Conservation (phyloP, 2,329 filamentous ascomycete species). For the Corinectria fuckeliana region DNA sequence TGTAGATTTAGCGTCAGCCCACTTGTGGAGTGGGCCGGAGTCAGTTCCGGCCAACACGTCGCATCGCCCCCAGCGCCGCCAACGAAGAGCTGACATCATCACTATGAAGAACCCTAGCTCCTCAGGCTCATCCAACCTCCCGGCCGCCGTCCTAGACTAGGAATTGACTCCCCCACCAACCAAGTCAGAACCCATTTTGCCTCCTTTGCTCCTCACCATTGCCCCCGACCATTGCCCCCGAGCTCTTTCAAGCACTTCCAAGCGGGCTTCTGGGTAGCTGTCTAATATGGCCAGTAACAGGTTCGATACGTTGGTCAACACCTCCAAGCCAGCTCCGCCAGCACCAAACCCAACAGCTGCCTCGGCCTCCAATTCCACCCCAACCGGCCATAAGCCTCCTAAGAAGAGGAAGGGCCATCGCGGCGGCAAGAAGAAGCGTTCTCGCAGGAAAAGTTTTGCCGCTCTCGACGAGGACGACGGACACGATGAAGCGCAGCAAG, state of each 20-base stretch:
- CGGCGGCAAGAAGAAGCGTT: conserved; percentile 77
- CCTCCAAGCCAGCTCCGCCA: conserved; percentile 22
- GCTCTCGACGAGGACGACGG: conserved; percentile 63
- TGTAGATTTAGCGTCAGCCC: conserved; percentile 5
- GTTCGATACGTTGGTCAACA: conserved; percentile 36
- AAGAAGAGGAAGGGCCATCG: conserved; percentile 77
- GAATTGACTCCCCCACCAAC: conserved; percentile 14
- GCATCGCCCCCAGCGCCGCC: background rate
- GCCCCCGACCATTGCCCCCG: background rate
- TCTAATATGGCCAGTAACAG: conserved; percentile 44
- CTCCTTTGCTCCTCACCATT: conserved; percentile 3
- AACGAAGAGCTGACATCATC: conserved; percentile 38
- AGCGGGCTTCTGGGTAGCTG: conserved; percentile 12
- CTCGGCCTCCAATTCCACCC: conserved; percentile 19
- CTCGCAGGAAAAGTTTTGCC: conserved; percentile 82
- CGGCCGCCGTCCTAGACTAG: background rate
- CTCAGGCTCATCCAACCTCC: background rate
- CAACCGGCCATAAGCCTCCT: conserved; percentile 30
- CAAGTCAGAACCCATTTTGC: conserved; percentile 2
- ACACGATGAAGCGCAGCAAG: conserved; percentile 46
- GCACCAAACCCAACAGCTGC: conserved; percentile 17
- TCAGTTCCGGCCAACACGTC: conserved; percentile 1
- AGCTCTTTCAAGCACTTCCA: background rate
- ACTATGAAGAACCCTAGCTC: conserved; percentile 18
- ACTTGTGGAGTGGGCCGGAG: background rate